phyloP scores from a whole-genome alignment of 306 rosid species.

The Cicer bijugum region DNA sequence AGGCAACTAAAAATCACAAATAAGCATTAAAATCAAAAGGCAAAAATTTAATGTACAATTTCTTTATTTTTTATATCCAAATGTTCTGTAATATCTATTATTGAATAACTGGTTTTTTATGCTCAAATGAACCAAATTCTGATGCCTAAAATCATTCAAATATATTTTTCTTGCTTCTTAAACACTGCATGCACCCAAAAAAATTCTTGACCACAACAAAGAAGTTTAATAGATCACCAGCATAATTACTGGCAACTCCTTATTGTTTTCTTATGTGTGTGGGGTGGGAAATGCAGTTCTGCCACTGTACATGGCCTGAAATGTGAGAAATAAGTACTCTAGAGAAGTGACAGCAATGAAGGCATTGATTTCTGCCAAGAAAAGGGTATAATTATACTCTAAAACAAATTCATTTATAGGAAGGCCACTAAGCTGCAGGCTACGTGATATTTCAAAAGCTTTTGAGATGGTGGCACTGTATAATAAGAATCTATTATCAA shows the following conservation, averaged over 20 bases:
- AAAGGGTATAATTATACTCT: background rate
- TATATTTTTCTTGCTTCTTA: slow-evolving; percentile 12
- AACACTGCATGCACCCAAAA: slow-evolving; percentile 15
- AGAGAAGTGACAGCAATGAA: background rate
- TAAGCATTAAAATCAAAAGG: slow-evolving; percentile 24
- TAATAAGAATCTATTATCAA: slow-evolving; percentile 32
- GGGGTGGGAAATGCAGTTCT: slow-evolving; percentile 27
- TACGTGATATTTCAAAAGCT: slow-evolving; percentile 5
- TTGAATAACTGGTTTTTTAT: slow-evolving; percentile 13
- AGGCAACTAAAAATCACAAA: slow-evolving; percentile 22
- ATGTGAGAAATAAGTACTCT: background rate
- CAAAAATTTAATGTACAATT: slow-evolving; percentile 17
- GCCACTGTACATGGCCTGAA: slow-evolving; percentile 3
- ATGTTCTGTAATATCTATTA: slow-evolving; percentile 5
- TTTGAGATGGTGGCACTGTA: slow-evolving; percentile 13
- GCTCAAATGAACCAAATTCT: slow-evolving; percentile 14
- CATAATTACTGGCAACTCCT: slow-evolving; percentile 13
- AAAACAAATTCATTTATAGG: background rate
- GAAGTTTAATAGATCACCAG: slow-evolving; percentile 23
- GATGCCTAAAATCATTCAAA: slow-evolving; percentile 11
- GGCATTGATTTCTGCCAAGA: background rate
- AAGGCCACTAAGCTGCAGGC: background rate
- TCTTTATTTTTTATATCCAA: slow-evolving; percentile 7
- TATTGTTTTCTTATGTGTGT: background rate
- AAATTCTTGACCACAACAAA: background rate